Evolutionary conservation across 2,329 filamentous ascomycete genomes (phyloP).

Genomic region (Penicillium hordei): DNA sequence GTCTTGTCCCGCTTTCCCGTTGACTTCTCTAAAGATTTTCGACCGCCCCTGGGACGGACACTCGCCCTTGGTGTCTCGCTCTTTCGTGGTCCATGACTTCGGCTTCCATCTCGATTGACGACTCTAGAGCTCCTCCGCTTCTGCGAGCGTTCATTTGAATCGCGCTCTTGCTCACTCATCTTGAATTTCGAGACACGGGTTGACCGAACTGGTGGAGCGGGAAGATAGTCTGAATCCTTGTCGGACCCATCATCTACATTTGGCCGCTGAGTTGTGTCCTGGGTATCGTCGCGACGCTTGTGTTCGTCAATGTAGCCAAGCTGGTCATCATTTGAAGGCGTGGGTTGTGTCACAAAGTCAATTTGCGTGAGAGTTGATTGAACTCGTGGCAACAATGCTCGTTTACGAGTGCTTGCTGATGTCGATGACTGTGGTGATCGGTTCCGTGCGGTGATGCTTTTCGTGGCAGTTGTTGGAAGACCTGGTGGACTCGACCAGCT

Average conservation of each 20-base stretch:
- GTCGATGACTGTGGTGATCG: constrained; percentile 17
- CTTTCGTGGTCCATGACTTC: constrained; percentile 13
- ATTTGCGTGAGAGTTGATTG: constrained; percentile 47
- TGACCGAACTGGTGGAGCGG: constrained; percentile 14
- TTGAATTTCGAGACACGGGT: constrained; percentile 13
- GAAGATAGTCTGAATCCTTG: constrained; percentile 25
- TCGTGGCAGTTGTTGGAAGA: constrained; percentile 16
- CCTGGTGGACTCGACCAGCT: constrained; percentile 15
- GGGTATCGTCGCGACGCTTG: not conserved
- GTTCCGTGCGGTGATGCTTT: constrained; percentile 14
- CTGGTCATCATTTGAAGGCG: constrained; percentile 25
- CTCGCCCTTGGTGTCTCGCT: constrained; percentile 24
- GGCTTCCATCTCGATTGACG: constrained; percentile 4
- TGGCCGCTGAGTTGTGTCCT: constrained; percentile 21
- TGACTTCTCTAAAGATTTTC: constrained; percentile 25
- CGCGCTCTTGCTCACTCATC: constrained; percentile 4
- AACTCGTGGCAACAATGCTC: constrained; percentile 19
- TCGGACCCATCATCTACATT: constrained; percentile 28
- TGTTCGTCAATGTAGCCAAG: constrained; percentile 35
- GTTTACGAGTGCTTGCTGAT: constrained; percentile 22
- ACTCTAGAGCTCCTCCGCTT: constrained; percentile 19
- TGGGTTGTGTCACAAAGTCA: constrained; percentile 36
- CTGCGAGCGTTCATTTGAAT: constrained; percentile 11
- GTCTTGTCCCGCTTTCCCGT: constrained; percentile 36
- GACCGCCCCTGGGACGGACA: constrained; percentile 19